phyloP scores from a whole-genome alignment of 1,284 basidiomycete genomes.

The Polyporus tsugae region DNA sequence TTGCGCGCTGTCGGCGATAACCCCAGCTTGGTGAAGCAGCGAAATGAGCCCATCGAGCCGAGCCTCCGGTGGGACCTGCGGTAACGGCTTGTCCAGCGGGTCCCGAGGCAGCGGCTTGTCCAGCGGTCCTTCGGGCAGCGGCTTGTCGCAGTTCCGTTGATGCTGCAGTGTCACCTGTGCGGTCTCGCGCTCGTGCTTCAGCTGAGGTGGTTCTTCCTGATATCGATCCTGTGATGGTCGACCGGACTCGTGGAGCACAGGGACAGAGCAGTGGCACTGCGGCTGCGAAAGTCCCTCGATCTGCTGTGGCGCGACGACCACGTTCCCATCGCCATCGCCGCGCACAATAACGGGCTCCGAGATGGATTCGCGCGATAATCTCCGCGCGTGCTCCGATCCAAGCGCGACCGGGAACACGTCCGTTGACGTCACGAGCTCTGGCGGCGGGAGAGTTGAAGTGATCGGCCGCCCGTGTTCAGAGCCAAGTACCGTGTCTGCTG shows the following conservation, averaged over 20 bases:
- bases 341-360: slow-evolving; percentile 1
- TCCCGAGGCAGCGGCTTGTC: background rate
- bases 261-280: slow-evolving; percentile 1
- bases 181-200: background rate
- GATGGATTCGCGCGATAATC: slow-evolving; percentile 18
- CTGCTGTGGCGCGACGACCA: slow-evolving; percentile 5
- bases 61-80: background rate
- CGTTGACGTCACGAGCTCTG: background rate
- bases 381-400: slow-evolving; percentile 2
- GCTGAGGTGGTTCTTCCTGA: background rate
- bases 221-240: background rate
- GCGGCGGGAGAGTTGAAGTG: background rate
- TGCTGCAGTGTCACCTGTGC: background rate
- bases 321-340: background rate
- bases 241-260: background rate
- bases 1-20: background rate
- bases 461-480: background rate
- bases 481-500: slow-evolving; percentile 26
- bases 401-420: background rate
- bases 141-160: background rate
- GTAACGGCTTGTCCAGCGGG: background rate
- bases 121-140: background rate
- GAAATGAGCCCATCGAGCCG: background rate
- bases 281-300: background rate
- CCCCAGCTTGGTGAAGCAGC: background rate